phyloP scores from a whole-genome alignment of 78 protist species.

The Isochrysis galbana region DNA sequence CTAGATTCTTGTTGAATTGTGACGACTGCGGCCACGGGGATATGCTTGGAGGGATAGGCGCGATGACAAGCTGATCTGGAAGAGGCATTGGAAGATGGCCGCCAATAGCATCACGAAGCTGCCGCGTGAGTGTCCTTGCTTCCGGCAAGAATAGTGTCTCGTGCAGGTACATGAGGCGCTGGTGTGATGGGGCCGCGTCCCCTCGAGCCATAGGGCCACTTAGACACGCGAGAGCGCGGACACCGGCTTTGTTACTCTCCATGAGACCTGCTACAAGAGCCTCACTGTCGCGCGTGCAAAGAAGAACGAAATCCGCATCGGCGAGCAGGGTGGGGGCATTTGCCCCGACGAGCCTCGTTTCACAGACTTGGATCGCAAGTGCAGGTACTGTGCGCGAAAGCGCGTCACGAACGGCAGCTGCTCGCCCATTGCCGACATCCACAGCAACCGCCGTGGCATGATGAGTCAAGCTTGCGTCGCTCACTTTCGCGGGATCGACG shows the following conservation, averaged over 20 bases:
- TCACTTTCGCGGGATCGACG: neutral
- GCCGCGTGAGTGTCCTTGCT: neutral
- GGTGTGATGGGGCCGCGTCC: neutral
- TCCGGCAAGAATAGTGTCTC: neutral
- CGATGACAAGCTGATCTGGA: neutral
- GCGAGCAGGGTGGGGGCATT: neutral
- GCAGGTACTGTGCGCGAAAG: constrained; percentile 81
- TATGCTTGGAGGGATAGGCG: neutral
- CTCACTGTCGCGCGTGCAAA: neutral
- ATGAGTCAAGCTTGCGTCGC: neutral
- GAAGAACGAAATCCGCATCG: neutral
- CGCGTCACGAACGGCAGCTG: constrained; percentile 50
- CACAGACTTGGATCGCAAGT: neutral
- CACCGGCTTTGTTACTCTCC: neutral
- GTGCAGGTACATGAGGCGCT: neutral
- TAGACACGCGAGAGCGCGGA: neutral
- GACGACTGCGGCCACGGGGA: neutral
- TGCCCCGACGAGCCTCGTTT: neutral
- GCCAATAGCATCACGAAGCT: neutral
- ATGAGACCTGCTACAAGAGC: neutral
- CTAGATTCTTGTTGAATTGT: too few relatives aligned
- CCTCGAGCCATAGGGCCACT: neutral
- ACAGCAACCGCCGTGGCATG: neutral
- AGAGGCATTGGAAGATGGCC: neutral
- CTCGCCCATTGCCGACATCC: neutral